Evolutionary conservation across 1,139 yeast genomes (phyloP).

Genomic region (Eremothecium coryli): DNA sequence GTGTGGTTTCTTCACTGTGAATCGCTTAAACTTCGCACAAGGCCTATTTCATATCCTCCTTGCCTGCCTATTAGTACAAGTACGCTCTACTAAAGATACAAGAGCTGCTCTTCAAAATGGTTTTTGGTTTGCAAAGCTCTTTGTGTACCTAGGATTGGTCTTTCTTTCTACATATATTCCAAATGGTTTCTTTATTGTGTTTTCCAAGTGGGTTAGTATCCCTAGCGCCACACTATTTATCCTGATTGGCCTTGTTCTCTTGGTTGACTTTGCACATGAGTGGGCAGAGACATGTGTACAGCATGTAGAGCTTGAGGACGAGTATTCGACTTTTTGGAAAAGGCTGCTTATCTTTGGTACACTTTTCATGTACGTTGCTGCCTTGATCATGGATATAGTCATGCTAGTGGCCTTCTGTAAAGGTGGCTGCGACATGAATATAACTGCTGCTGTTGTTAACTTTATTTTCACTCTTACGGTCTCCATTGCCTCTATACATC

Average conservation of each 20-base stretch:
- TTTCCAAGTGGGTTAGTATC: conserved; percentile 87
- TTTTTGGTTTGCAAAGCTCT: conserved; percentile 72
- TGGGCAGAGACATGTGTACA: conserved; percentile 97
- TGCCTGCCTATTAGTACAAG: conserved; percentile 61
- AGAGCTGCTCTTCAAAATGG: conserved; percentile 84
- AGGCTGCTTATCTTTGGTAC: conserved; percentile 79
- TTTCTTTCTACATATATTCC: conserved; percentile 70
- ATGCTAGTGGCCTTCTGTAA: conserved; percentile 83
- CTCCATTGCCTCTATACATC: conserved; percentile 66
- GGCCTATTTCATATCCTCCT: conserved; percentile 69
- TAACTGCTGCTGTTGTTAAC: conserved; percentile 75
- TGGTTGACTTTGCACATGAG: conserved; percentile 96
- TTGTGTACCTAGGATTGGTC: conserved; percentile 50
- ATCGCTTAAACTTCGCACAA: conserved; percentile 79
- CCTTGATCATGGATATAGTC: conserved; percentile 59
- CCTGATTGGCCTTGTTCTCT: conserved; percentile 76
- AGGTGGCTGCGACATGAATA: conserved; percentile 83
- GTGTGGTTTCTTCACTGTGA: conserved; percentile 93
- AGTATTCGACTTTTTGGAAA: conserved; percentile 64
- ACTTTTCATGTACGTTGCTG: conserved; percentile 66
- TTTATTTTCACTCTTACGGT: conserved; percentile 54
- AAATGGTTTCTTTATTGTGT: conserved; percentile 74
- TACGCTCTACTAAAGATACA: conserved; percentile 69
- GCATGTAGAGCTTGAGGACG: conserved; percentile 80
- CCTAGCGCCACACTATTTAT: conserved; percentile 76